These are phyloP conservation scores for Ambrosiella beaveri DNA, from an alignment of 2,329 filamentous ascomycete species.

Conservation along the genomic window DNA sequence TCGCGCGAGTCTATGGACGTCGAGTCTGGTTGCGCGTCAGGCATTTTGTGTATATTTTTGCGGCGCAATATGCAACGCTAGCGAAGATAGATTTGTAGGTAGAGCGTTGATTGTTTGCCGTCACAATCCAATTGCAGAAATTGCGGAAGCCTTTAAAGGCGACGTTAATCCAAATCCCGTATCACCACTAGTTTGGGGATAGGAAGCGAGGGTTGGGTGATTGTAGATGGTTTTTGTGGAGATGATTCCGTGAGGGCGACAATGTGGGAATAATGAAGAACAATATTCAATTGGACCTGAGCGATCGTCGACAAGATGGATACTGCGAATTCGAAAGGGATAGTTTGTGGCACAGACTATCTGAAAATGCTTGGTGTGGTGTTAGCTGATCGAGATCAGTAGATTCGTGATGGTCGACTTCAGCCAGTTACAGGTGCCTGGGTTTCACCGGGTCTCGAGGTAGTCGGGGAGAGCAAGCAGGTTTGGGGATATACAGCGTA, in stretches of 20 bases:
- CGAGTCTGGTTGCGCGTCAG: conserved; percentile 21
- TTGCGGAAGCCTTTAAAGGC: background rate
- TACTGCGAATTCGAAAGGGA: background rate
- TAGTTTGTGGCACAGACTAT: background rate
- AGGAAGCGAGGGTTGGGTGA: background rate
- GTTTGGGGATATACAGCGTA: background rate
- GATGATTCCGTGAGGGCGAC: background rate
- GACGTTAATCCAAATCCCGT: background rate
- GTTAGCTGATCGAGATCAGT: too few relatives aligned
- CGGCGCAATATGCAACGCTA: background rate
- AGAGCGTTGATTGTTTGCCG: background rate
- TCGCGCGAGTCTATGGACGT: conserved; percentile 41
- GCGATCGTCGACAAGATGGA: background rate
- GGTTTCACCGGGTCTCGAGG: background rate
- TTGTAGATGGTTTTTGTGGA: background rate
- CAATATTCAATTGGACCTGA: background rate
- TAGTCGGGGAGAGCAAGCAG: background rate
- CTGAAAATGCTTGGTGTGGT: background rate
- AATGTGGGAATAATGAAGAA: background rate
- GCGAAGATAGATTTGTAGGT: background rate
- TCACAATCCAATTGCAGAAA: background rate
- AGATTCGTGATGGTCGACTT: too few relatives aligned
- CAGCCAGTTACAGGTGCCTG: too few relatives aligned
- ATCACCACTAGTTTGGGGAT: background rate
- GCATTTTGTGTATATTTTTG: conserved; percentile 23